Conservation (phyloP, 352 stramenopile species). For the Phytophthora quininea region DNA sequence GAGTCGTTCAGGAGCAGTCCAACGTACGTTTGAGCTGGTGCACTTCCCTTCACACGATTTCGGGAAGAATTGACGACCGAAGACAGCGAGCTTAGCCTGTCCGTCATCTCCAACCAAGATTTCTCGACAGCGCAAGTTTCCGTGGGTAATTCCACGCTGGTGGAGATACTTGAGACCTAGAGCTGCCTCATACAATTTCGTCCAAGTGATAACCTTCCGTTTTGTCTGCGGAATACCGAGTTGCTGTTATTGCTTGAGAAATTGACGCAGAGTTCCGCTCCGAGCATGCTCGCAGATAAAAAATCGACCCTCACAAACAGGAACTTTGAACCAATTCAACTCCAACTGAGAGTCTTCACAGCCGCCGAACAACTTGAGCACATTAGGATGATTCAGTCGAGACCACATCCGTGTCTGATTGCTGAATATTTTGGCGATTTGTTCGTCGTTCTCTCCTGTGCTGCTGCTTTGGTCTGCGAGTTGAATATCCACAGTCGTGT, state of each 20-base stretch:
- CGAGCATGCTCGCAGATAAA: slow-evolving; percentile 21
- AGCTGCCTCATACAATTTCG: slow-evolving; percentile 17
- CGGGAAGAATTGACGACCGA: neutral
- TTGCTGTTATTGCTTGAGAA: slow-evolving; percentile 5
- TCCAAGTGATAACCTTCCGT: slow-evolving; percentile 9
- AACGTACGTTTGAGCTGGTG: slow-evolving; percentile 11
- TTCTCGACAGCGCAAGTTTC: slow-evolving; percentile 12
- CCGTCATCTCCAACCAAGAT: slow-evolving; percentile 26
- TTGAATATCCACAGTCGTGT: slow-evolving; percentile 21
- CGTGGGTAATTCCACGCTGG: slow-evolving; percentile 16
- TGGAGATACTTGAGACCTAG: slow-evolving; percentile 32
- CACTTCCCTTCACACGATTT: neutral
- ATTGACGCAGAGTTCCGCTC: slow-evolving; percentile 12
- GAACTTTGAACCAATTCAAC: slow-evolving; percentile 6
- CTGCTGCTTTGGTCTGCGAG: neutral
- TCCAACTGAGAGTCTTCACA: slow-evolving; percentile 9
- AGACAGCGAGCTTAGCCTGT: slow-evolving; percentile 20
- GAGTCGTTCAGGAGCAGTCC: slow-evolving; percentile 21
- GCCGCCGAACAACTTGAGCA: slow-evolving; percentile 12
- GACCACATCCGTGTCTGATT: slow-evolving; percentile 11
- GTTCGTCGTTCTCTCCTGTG: neutral
- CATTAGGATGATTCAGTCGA: slow-evolving; percentile 15
- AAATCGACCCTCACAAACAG: slow-evolving; percentile 1
- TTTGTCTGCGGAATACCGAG: neutral
- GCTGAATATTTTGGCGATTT: slow-evolving; percentile 4